These are phyloP conservation scores for Clarireedia sp. DNA, from an alignment of 2,329 filamentous ascomycete species.

Conservation along the genomic window DNA sequence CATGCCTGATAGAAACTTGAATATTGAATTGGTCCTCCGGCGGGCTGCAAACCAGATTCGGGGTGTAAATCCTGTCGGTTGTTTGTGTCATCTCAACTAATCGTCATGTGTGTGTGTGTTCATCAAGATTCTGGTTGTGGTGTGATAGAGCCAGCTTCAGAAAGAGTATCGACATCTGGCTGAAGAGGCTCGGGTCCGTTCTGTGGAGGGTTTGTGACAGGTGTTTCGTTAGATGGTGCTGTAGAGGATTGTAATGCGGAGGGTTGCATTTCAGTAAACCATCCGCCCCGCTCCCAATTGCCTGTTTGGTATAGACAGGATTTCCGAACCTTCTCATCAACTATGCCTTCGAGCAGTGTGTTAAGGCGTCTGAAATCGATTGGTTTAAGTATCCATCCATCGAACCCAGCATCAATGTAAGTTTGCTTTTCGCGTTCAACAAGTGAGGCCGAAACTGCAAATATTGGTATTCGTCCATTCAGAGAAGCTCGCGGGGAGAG, in stretches of 20 bases:
- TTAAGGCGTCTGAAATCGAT: conserved; percentile 72
- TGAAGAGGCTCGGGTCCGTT: not conserved
- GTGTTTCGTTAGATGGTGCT: not conserved
- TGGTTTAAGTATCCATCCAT: conserved; percentile 86
- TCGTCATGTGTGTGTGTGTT: no score
- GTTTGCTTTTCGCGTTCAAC: conserved; percentile 58
- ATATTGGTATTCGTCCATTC: conserved; percentile 68
- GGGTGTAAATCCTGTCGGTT: no score
- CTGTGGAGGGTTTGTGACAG: not conserved
- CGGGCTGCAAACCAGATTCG: no score
- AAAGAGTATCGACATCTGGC: not conserved
- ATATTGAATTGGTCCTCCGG: no score
- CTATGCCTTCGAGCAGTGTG: conserved; percentile 61
- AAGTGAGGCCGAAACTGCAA: conserved; percentile 80
- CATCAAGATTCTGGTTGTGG: not conserved
- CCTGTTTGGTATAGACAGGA: conserved; percentile 62
- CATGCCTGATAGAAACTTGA: no score
- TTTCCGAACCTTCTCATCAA: conserved; percentile 48
- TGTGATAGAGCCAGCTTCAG: not conserved
- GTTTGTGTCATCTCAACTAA: no score
- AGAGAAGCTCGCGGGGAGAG: conserved; percentile 51
- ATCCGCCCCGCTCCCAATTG: conserved; percentile 78
- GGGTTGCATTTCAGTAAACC: conserved; percentile 47
- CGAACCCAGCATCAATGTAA: conserved; percentile 74
- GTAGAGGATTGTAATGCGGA: conserved; percentile 4